phyloP scores from a whole-genome alignment of 768 basidiomycete genomes.

The Suillus bovinus region DNA sequence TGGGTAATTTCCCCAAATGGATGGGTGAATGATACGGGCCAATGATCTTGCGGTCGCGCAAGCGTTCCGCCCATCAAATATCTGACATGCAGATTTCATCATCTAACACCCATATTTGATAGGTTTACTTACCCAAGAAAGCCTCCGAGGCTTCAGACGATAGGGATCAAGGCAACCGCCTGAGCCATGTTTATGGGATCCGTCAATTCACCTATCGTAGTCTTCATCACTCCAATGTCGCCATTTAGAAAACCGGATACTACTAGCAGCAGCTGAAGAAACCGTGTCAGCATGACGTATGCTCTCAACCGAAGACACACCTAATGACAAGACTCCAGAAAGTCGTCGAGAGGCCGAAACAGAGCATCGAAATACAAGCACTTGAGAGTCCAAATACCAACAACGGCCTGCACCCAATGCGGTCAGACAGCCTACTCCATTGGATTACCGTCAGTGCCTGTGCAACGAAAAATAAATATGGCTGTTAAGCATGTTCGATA shows the following conservation, averaged over 20 bases:
- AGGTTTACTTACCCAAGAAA: conserved; percentile 34
- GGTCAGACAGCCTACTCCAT: conserved; percentile 65
- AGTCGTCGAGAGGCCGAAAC: conserved; percentile 62
- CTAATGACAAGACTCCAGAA: conserved; percentile 56
- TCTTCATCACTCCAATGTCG: conserved; percentile 63
- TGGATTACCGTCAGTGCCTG: conserved; percentile 60
- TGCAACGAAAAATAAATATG: conserved; percentile 61
- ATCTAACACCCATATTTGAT: not conserved
- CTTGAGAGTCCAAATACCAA: conserved; percentile 56
- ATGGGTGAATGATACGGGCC: conserved; percentile 46
- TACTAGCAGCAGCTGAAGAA: conserved; percentile 33
- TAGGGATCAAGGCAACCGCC: conserved; percentile 32
- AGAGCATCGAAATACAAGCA: conserved; percentile 49
- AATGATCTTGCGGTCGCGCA: conserved; percentile 54
- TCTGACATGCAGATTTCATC: conserved; percentile 41
- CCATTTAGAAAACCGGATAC: conserved; percentile 39
- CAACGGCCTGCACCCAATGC: conserved; percentile 60
- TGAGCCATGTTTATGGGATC: conserved; percentile 34
- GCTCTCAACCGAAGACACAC: conserved; percentile 28
- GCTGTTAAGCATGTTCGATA: conserved; percentile 33
- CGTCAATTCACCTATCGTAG: conserved; percentile 66
- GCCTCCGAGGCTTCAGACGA: conserved; percentile 28
- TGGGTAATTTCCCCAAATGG: conserved; percentile 37
- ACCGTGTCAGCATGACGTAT: not conserved
- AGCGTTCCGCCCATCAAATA: conserved; percentile 61